Percentiles rank a stretch among this genome's conserved stretches.
phyloP scores from a whole-genome alignment of 2,329 filamentous ascomycete species.

The Dothiorella sarmentorum region DNA sequence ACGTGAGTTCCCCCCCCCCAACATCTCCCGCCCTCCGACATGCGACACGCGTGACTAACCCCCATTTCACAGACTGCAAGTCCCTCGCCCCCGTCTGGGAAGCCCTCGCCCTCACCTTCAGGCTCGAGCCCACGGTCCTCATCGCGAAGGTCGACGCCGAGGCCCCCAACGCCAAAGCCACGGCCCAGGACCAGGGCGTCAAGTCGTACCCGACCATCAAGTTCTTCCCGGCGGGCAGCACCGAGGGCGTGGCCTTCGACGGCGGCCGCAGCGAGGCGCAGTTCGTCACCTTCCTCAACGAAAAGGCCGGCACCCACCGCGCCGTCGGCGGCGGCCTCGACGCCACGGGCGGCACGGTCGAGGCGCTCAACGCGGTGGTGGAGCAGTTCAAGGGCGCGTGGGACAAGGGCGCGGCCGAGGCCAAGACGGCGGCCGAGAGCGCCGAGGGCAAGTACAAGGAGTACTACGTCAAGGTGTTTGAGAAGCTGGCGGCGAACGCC shows the following conservation, averaged over 20 bases:
- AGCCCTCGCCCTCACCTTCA: conserved; percentile 76
- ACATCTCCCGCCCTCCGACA: not conserved
- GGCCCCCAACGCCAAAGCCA: conserved; percentile 75
- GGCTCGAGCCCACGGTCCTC: conserved; percentile 70
- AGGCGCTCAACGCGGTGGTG: conserved; percentile 72
- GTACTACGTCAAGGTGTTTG: conserved; percentile 90
- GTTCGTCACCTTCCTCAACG: conserved; percentile 79
- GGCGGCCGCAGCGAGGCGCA: conserved; percentile 73
- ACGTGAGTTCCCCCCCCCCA: conserved; percentile 62
- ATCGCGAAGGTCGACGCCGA: conserved; percentile 97
- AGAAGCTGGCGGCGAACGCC: conserved; percentile 76
- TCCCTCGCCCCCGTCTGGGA: conserved; percentile 88
- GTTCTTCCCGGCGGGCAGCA: conserved; percentile 87
- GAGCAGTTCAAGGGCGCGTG: conserved; percentile 64
- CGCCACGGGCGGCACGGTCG: conserved; percentile 75
- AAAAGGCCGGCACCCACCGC: conserved; percentile 84
- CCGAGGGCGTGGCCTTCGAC: conserved; percentile 66
- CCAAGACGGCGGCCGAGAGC: conserved; percentile 57
- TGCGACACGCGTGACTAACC: too few relatives aligned
- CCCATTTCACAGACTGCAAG: conserved; percentile 77
- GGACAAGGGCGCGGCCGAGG: conserved; percentile 64
- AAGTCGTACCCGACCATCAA: conserved; percentile 94
- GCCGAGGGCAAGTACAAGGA: conserved; percentile 73
- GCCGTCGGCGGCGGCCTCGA: conserved; percentile 76
- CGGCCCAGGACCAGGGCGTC: conserved; percentile 72